Conservation (phyloP, 192 early-diverging fungal genomes). For the Podila minutissima region DNA sequence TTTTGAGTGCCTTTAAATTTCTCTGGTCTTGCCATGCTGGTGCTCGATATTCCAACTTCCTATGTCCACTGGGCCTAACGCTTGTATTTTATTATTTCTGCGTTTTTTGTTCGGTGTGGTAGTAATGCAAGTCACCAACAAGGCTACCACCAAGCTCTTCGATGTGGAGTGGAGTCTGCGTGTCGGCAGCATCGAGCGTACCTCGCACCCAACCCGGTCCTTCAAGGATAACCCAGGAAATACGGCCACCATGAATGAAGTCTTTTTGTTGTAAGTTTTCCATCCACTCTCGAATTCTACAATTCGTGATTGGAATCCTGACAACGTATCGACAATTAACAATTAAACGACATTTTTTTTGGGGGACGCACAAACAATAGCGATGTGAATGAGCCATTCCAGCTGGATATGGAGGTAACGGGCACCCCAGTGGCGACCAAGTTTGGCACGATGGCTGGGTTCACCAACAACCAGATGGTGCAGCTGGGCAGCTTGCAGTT, state of each 20-base stretch:
- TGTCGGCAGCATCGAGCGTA: constrained; percentile 23
- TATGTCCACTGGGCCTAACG: neutral
- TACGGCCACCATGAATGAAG: constrained; percentile 45
- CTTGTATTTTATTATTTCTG: neutral
- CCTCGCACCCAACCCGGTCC: constrained; percentile 35
- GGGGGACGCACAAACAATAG: neutral
- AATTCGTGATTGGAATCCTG: neutral
- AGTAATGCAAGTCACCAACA: constrained; percentile 49
- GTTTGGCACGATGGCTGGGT: constrained; percentile 44
- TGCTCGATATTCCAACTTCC: too few relatives aligned
- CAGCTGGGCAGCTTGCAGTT: constrained; percentile 24
- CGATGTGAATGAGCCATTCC: constrained; percentile 38
- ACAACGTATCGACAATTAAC: neutral
- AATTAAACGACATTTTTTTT: neutral
- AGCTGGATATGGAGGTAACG: constrained; percentile 35
- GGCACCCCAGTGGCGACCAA: constrained; percentile 39
- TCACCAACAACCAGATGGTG: constrained; percentile 33
- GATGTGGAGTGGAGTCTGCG: constrained; percentile 46
- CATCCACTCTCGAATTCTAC: too few relatives aligned
- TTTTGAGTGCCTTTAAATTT: too few relatives aligned
- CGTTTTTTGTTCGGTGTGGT: neutral
- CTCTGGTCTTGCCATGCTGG: too few relatives aligned
- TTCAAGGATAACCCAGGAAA: constrained; percentile 48
- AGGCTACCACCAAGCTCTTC: constrained; percentile 31
- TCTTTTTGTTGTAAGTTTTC: constrained; percentile 35